Conservation (phyloP, 2,329 filamentous ascomycete species). For the Calonectria pteridis region DNA sequence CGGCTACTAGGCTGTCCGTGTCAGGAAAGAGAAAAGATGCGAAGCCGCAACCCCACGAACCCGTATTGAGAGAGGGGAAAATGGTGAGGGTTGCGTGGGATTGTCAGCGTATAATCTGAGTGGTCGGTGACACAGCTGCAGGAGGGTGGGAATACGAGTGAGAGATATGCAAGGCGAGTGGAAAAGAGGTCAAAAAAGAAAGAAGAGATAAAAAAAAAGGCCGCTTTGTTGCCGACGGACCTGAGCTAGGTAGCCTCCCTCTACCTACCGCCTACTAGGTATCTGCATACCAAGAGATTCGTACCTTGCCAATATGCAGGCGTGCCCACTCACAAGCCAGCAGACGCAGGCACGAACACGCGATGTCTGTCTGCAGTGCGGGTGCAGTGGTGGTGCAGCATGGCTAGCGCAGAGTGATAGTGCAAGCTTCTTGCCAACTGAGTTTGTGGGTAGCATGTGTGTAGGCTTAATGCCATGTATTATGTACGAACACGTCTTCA, state of each 20-base stretch:
- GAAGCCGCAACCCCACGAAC: neutral
- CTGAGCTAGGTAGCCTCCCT: neutral
- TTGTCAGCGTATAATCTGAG: constrained; percentile 5
- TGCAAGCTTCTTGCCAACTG: constrained; percentile 8
- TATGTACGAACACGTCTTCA: constrained; percentile 13
- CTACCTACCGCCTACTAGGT: neutral
- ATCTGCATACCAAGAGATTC: constrained; percentile 2
- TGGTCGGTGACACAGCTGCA: constrained; percentile 13
- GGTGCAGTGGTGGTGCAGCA: constrained; percentile 10
- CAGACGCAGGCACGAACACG: constrained; percentile 23
- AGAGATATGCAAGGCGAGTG: constrained; percentile 12
- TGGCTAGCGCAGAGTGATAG: constrained; percentile 19
- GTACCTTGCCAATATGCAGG: constrained; percentile 23
- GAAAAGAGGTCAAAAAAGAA: neutral
- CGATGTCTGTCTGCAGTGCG: constrained; percentile 14
- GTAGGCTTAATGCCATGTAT: neutral
- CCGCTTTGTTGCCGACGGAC: constrained; percentile 6
- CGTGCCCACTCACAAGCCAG: constrained; percentile 14
- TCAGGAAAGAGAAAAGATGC: neutral
- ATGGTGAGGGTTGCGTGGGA: neutral
- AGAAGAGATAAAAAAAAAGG: constrained; percentile 1
- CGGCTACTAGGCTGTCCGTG: neutral
- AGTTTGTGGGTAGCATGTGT: neutral
- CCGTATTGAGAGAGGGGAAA: neutral
- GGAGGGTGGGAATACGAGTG: constrained; percentile 25